phyloP scores from a whole-genome alignment of 192 early-diverging fungal species.

The Coemansia sp. region DNA sequence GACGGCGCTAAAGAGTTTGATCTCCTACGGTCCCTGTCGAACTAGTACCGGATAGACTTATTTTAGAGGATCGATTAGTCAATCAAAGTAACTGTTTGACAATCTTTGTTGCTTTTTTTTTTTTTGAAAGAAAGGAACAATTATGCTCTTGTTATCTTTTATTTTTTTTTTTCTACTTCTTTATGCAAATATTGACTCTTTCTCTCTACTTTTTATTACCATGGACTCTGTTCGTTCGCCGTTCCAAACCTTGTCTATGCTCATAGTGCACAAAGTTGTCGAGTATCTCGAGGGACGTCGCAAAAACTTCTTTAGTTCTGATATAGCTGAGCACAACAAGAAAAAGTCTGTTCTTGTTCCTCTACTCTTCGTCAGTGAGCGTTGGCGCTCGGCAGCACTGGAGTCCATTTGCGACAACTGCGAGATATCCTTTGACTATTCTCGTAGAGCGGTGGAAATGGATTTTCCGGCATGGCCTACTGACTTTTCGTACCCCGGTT shows the following conservation, averaged over 20 bases:
- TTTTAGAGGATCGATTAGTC: not conserved
- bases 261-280: not conserved
- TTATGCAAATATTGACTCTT: not conserved
- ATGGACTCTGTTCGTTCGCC: not conserved
- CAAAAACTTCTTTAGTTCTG: too few relatives aligned
- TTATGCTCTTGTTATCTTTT: not conserved
- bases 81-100: not conserved
- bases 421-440: not conserved
- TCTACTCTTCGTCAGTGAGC: constrained; percentile 3
- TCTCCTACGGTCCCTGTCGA: constrained; percentile 27
- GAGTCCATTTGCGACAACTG: constrained; percentile 6
- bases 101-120: not conserved
- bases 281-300: not conserved
- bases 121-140: not conserved
- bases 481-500: not conserved
- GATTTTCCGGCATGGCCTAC: not conserved
- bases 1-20: constrained; percentile 58
- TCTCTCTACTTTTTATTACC: not conserved
- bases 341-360: not conserved
- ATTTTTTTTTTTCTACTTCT: not conserved
- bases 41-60: not conserved
- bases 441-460: not conserved
- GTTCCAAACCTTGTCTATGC: not conserved
- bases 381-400: constrained; percentile 1
- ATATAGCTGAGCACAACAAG: not conserved